Percentiles rank a stretch among this genome's conserved stretches.
Evolutionary conservation across 2,329 filamentous ascomycete species (phyloP).

Genomic region (Aspergillus sp.): DNA sequence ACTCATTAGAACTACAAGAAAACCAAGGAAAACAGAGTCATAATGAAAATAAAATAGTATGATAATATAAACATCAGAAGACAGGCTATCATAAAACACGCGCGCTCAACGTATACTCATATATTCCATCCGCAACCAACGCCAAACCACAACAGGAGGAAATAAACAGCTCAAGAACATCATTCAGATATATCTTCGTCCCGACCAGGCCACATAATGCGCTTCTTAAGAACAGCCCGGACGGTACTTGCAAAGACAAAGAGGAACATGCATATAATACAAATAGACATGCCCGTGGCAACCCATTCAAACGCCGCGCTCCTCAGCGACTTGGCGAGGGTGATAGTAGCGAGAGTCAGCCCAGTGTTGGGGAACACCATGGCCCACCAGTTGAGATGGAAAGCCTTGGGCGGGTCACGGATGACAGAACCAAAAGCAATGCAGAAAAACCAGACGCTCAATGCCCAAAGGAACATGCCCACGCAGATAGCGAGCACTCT

Average conservation of each 20-base stretch:
- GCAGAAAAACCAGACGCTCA: slow-evolving; percentile 55
- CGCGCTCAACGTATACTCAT: too few species aligned
- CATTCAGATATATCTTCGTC: slow-evolving; percentile 50
- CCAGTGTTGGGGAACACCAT: slow-evolving; percentile 65
- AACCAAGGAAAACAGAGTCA: too few species aligned
- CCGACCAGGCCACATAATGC: slow-evolving; percentile 56
- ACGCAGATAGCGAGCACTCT: slow-evolving; percentile 43
- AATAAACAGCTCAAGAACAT: neutral
- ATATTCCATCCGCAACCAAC: too few species aligned
- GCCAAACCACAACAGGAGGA: too few species aligned
- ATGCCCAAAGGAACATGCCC: slow-evolving; percentile 60
- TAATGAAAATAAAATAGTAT: too few species aligned
- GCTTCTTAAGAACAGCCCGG: slow-evolving; percentile 46
- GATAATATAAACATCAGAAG: too few species aligned
- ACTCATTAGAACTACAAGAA: too few species aligned
- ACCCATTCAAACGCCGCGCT: slow-evolving; percentile 51
- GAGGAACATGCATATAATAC: slow-evolving; percentile 53
- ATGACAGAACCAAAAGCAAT: slow-evolving; percentile 47
- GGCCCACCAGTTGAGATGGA: slow-evolving; percentile 56
- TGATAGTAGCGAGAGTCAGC: slow-evolving; percentile 56
- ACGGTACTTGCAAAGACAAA: slow-evolving; percentile 48
- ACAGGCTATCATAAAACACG: too few species aligned
- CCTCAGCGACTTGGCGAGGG: slow-evolving; percentile 48
- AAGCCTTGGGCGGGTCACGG: slow-evolving; percentile 38
- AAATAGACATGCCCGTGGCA: slow-evolving; percentile 51